Conservation (phyloP, 768 basidiomycete genomes). For the Asterophora parasitica region DNA sequence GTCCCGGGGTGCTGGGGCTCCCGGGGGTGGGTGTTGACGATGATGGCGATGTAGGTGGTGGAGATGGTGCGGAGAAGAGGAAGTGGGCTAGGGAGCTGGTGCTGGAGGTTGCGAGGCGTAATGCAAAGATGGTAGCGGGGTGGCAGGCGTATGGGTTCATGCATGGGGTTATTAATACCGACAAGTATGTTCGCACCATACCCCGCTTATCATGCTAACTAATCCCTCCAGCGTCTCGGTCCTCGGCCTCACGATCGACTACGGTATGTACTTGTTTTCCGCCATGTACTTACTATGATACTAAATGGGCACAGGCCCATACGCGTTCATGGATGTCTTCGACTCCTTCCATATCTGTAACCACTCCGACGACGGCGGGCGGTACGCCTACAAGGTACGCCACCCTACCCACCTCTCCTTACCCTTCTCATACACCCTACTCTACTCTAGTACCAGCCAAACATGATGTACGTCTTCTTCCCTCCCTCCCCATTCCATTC, state of each 20-base stretch:
- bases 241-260: constrained; percentile 74
- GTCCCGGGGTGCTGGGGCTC: constrained; percentile 49
- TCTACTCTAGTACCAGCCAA: constrained; percentile 64
- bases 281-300: neutral
- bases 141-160: constrained; percentile 97
- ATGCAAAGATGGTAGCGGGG: constrained; percentile 87
- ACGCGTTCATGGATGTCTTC: constrained; percentile 93
- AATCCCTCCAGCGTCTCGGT: constrained; percentile 56
- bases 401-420: neutral
- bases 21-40: too few relatives aligned
- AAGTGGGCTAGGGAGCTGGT: constrained; percentile 73
- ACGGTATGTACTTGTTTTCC: constrained; percentile 35
- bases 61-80: constrained; percentile 39
- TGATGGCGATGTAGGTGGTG: too few relatives aligned
- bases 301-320: constrained; percentile 54
- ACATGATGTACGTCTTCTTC: constrained; percentile 58
- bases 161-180: constrained; percentile 97
- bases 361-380: constrained; percentile 72
- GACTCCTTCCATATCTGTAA: constrained; percentile 86
- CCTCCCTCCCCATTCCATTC: neutral
- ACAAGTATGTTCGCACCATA: constrained; percentile 73
- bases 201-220: too few relatives aligned
- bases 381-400: constrained; percentile 65
- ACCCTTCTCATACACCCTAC: neutral
- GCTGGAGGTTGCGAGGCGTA: constrained; percentile 74